phyloP scores from a whole-genome alignment of 768 basidiomycete species.

The Suillus luteus region DNA sequence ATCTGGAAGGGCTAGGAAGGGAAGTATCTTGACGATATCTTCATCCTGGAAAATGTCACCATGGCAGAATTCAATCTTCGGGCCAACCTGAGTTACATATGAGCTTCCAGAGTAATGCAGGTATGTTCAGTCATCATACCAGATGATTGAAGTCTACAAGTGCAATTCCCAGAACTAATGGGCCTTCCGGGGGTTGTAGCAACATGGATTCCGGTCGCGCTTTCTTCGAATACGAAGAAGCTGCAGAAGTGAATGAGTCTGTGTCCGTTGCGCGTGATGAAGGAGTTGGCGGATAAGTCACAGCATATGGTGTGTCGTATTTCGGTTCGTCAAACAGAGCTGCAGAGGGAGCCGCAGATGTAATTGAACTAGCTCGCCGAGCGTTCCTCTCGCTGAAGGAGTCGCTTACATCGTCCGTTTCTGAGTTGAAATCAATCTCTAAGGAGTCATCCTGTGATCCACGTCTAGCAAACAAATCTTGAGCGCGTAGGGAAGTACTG shows the following conservation, averaged over 20 bases:
- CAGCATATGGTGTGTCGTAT: slow-evolving; percentile 26
- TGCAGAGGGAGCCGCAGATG: slow-evolving; percentile 52
- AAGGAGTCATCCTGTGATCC: slow-evolving; percentile 49
- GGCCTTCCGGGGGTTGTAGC: slow-evolving; percentile 53
- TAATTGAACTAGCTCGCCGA: slow-evolving; percentile 49
- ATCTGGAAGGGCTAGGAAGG: slow-evolving; percentile 95
- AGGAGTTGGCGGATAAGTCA: slow-evolving; percentile 64
- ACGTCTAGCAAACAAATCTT: slow-evolving; percentile 40
- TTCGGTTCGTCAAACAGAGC: slow-evolving; percentile 39
- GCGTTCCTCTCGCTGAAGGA: slow-evolving; percentile 39
- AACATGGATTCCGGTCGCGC: slow-evolving; percentile 79
- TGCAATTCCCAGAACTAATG: slow-evolving; percentile 81
- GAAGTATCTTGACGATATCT: slow-evolving; percentile 81
- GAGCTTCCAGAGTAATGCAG: slow-evolving; percentile 17
- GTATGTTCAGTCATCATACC: slow-evolving; percentile 45
- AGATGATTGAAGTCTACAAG: slow-evolving; percentile 96
- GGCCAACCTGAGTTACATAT: slow-evolving; percentile 68
- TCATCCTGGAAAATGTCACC: slow-evolving; percentile 84
- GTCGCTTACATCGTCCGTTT: slow-evolving; percentile 54
- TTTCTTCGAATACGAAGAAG: slow-evolving; percentile 60
- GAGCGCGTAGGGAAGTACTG: slow-evolving; percentile 22
- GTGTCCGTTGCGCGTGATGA: slow-evolving; percentile 47
- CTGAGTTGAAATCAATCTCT: slow-evolving; percentile 56
- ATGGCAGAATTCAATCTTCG: slow-evolving; percentile 81
- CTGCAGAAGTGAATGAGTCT: slow-evolving; percentile 61